Percentiles rank a stretch among this genome's conserved stretches.
Conservation (phyloP, 495 filamentous ascomycete species). For the Apiosordaria backusii region DNA sequence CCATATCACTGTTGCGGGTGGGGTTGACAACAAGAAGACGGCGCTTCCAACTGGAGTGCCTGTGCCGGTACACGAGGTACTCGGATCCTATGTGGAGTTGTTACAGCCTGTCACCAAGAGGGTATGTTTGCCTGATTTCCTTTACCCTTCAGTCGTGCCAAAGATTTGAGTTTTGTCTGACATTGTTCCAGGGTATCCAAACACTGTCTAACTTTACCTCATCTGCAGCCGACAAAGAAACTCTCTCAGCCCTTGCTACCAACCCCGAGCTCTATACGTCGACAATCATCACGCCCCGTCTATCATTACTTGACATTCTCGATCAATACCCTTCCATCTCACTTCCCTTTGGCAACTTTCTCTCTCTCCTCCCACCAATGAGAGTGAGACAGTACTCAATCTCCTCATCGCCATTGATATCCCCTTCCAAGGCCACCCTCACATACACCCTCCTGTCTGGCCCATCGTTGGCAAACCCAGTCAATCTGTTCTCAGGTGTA, state of each 20-base stretch:
- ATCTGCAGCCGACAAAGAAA: slow-evolving; percentile 33
- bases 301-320: slow-evolving; percentile 63
- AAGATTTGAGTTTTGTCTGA: not conserved
- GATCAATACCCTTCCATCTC: slow-evolving; percentile 53
- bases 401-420: slow-evolving; percentile 64
- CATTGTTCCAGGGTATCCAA: slow-evolving; percentile 42
- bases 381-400: slow-evolving; percentile 75
- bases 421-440: slow-evolving; percentile 57
- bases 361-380: slow-evolving; percentile 69
- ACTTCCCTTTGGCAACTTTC: slow-evolving; percentile 59
- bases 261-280: slow-evolving; percentile 42
- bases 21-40: slow-evolving; percentile 43
- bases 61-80: slow-evolving; percentile 57
- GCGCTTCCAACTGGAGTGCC: slow-evolving; percentile 56
- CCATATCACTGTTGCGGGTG: slow-evolving; percentile 41
- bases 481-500: slow-evolving; percentile 50
- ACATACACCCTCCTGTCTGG: slow-evolving; percentile 64
- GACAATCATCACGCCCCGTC: slow-evolving; percentile 54
- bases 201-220: slow-evolving; percentile 25
- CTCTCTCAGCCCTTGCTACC: slow-evolving; percentile 46
- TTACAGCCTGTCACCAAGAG: slow-evolving; percentile 61
- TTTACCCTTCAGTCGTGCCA: not conserved
- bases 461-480: slow-evolving; percentile 49
- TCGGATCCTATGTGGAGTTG: slow-evolving; percentile 70
- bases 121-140: slow-evolving; percentile 26